Conservation (phyloP, 2,329 filamentous ascomycete species). For the Pseudocercospora cruenta region DNA sequence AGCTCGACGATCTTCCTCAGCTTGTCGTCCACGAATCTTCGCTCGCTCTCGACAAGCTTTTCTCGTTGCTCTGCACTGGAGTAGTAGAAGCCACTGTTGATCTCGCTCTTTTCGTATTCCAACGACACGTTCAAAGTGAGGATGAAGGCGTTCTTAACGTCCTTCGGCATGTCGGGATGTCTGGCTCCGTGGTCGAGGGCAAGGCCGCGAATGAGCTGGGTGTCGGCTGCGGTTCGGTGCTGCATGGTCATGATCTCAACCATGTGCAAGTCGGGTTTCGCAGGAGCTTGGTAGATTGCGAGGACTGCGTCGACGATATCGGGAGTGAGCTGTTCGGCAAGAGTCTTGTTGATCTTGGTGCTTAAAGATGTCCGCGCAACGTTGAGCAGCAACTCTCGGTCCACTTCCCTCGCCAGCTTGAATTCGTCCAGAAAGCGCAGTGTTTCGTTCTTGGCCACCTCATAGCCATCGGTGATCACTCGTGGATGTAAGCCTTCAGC, state of each 20-base stretch:
- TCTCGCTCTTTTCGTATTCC: conserved; percentile 98
- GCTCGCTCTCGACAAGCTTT: conserved; percentile 96
- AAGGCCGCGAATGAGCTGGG: conserved; percentile 89
- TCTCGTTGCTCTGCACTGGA: conserved; percentile 95
- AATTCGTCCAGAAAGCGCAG: conserved; percentile 94
- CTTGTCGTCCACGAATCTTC: conserved; percentile 93
- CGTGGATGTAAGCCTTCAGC: conserved; percentile 94
- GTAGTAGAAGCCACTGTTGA: conserved; percentile 99
- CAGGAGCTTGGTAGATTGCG: conserved; percentile 84
- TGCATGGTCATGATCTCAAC: conserved; percentile 99
- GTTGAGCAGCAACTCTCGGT: conserved; percentile 89
- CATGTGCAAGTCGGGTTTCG: conserved; percentile 98
- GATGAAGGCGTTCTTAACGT: conserved; percentile 92
- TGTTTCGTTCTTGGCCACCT: conserved; percentile 91
- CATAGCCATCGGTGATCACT: conserved; percentile 96
- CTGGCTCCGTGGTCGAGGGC: conserved; percentile 93
- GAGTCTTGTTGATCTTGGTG: conserved; percentile 87
- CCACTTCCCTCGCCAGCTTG: conserved; percentile 85
- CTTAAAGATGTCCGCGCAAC: conserved; percentile 93
- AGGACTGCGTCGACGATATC: conserved; percentile 96
- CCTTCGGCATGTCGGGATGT: conserved; percentile 98
- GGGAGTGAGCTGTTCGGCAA: conserved; percentile 89
- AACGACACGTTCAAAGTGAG: conserved; percentile 94
- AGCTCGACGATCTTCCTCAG: conserved; percentile 95
- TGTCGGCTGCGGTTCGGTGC: conserved; percentile 93